Conservation (phyloP, 2,329 filamentous ascomycete genomes). For the Aulographum hederae region DNA sequence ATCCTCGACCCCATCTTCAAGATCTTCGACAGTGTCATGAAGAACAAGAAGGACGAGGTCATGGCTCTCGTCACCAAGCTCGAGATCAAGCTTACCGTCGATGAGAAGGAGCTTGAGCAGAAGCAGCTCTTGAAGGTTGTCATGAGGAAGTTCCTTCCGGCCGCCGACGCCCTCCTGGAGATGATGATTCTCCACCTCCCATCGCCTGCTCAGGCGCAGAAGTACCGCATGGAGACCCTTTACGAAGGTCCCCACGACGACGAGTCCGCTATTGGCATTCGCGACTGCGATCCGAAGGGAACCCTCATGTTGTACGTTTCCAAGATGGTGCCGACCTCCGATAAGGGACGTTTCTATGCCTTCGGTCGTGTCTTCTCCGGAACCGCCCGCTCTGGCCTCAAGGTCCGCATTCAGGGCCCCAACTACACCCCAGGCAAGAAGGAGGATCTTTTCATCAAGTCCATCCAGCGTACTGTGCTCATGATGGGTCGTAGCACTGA, state of each 20-base stretch:
- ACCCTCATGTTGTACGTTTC: constrained; percentile 99
- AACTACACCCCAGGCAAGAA: constrained; percentile 98
- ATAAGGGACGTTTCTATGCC: constrained; percentile 99
- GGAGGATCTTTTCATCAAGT: constrained; percentile 98
- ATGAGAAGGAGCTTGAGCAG: constrained; percentile 88
- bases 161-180: constrained; percentile 93
- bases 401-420: constrained; percentile 99
- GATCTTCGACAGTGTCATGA: constrained; percentile 92
- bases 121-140: constrained; percentile 95
- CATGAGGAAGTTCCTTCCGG: constrained; percentile 98
- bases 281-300: constrained; percentile 93
- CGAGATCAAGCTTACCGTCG: constrained; percentile 69
- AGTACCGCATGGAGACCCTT: constrained; percentile 93
- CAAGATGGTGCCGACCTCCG: constrained; percentile 99
- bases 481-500: constrained; percentile 99
- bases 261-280: constrained; percentile 85
- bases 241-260: constrained; percentile 97
- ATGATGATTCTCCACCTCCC: constrained; percentile 99
- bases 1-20: constrained; percentile 99
- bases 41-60: constrained; percentile 95
- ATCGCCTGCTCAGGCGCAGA: constrained; percentile 88
- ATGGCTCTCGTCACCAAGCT: constrained; percentile 76
- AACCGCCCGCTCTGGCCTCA: constrained; percentile 93
- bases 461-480: constrained; percentile 97
- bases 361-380: constrained; percentile 99